Base-by-base conservation (phyloP, 495 filamentous ascomycete species). In the Penicillium malachiteum region DNA sequence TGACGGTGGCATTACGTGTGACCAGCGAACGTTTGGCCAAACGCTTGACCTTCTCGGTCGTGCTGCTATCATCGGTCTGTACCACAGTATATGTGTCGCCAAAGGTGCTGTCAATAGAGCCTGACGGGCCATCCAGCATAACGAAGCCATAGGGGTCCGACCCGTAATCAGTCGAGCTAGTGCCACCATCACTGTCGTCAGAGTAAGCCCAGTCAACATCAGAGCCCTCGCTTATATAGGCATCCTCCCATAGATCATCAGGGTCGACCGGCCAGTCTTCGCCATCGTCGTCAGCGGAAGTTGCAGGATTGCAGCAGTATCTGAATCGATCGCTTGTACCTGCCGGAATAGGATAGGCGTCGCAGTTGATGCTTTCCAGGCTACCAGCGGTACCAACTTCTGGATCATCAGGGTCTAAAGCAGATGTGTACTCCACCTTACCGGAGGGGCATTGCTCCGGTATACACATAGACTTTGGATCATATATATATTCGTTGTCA, bases 61-160 rank as follows among this genome's bases (percentile, higher is more conserved):
- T 9, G 13, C 35, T 9, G 13, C 9, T 49, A 31, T 61, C 37
- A 16, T 57, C 49, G 21, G 4, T 1, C 21, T 26, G 21, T 1
- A 26, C 21, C 21, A 26, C 21, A 26, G 21, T 26, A 58, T 45
- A 7, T 65, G 52, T 54, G 5, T 14, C 21, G 11, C 43, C 52
- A 54, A 72, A 72, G 18, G 52, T 40, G 50, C 58, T 66, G 44
- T 70, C 64, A 31, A 72, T 60, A 14, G 65, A 63, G 12, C 63
- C 69, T 9, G 54, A 40, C 9, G 68, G 66, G 5, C 69, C 69
- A 44, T 72, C 66, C 8, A 72, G 57, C 65, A 72, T 72, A 5
- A 72, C 57, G 46, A 72, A 72, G 7, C 69, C 68, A 47, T 72
- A 72, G 8, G 69, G 48, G 54, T 71, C 66, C 13, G 48, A 49